A percentile compares a stretch with the other conserved stretches of the same genome.
These are phyloP conservation scores for Termitomyces sp. DNA, from an alignment of 768 basidiomycete genomes.

Conservation along the genomic window DNA sequence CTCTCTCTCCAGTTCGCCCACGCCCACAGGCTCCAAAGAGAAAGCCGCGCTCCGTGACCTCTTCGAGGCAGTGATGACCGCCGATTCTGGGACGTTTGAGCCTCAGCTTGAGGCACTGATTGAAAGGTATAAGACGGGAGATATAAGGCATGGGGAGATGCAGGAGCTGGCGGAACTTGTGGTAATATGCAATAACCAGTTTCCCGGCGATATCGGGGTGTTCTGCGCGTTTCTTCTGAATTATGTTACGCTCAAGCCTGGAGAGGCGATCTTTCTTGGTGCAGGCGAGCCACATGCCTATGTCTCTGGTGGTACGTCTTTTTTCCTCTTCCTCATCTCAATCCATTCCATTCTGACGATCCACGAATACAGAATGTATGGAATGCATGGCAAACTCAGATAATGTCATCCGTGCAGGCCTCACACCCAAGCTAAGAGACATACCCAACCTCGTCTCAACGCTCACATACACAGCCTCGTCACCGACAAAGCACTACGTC, in stretches of 20 bases:
- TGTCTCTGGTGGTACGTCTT: conserved; percentile 73
- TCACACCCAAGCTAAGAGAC: conserved; percentile 95
- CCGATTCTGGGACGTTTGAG: conserved; percentile 48
- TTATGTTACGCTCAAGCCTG: conserved; percentile 69
- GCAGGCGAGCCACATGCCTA: conserved; percentile 98
- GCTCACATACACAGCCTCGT: conserved; percentile 78
- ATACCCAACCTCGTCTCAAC: conserved; percentile 84
- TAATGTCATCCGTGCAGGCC: conserved; percentile 97
- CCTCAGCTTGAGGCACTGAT: conserved; percentile 54
- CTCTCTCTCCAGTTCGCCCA: conserved; percentile 34
- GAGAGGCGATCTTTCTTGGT: conserved; percentile 91
- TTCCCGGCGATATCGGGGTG: conserved; percentile 89
- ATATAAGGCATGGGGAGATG: conserved; percentile 33
- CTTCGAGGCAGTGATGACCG: conserved; percentile 83
- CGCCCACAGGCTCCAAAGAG: conserved; percentile 37
- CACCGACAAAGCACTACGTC: conserved; percentile 67
- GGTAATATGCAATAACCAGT: conserved; percentile 59
- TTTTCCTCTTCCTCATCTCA: neutral
- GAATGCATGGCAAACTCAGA: conserved; percentile 99
- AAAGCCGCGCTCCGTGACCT: conserved; percentile 67
- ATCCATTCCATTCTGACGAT: neutral
- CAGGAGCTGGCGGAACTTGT: conserved; percentile 57
- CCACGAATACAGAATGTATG: conserved; percentile 51
- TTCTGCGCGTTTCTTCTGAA: conserved; percentile 56
- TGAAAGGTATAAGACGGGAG: conserved; percentile 49